Evolutionary conservation across 441 rosid species (phyloP).

Genomic region (Mallotus japonicus): DNA sequence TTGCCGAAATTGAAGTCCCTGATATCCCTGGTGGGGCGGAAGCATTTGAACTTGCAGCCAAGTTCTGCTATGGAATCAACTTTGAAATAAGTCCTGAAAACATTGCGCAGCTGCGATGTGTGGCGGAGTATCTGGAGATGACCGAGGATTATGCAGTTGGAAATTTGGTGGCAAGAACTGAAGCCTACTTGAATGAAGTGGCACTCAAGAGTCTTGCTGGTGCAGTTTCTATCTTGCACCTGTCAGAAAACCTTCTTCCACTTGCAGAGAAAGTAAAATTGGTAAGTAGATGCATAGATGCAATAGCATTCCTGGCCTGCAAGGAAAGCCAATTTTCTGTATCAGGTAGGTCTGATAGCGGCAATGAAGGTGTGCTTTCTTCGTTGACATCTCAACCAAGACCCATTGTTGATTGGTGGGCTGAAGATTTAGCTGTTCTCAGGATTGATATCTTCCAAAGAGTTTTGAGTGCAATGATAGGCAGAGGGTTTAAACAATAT

Average conservation of each 20-base stretch:
- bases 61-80: constrained; percentile 80
- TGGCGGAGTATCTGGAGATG: constrained; percentile 85
- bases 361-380: constrained; percentile 37
- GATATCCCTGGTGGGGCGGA: constrained; percentile 79
- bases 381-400: constrained; percentile 43
- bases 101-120: constrained; percentile 46
- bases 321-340: constrained; percentile 64
- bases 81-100: constrained; percentile 73
- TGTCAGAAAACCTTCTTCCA: constrained; percentile 62
- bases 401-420: constrained; percentile 96
- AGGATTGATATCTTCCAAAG: constrained; percentile 69
- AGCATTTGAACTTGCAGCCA: constrained; percentile 65
- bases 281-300: constrained; percentile 94
- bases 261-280: constrained; percentile 69
- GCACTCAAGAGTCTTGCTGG: constrained; percentile 72
- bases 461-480: constrained; percentile 73
- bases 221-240: constrained; percentile 52
- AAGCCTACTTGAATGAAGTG: constrained; percentile 74
- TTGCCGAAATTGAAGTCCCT: constrained; percentile 50
- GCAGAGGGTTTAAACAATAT: constrained; percentile 65
- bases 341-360: constrained; percentile 44
- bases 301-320: constrained; percentile 65
- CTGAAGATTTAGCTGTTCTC: constrained; percentile 77
- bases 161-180: constrained; percentile 67
- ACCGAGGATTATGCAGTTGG: constrained; percentile 74